These are phyloP conservation scores for Talaromyces nanjingensis DNA, from an alignment of 495 filamentous ascomycete genomes.

Conservation along the genomic window DNA sequence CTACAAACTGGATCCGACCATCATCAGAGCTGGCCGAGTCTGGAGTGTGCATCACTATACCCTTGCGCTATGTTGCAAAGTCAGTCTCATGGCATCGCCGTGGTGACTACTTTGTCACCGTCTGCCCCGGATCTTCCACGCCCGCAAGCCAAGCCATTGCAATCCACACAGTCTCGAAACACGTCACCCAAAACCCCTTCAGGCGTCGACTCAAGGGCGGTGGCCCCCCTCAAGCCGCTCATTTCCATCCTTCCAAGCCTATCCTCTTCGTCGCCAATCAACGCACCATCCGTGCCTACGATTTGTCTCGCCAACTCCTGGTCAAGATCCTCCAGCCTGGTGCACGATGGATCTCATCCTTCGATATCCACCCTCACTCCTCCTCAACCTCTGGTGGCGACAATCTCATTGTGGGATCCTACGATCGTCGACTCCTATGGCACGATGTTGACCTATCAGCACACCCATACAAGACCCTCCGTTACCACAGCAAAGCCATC, in stretches of 20 bases:
- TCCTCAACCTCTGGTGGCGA: slow-evolving; percentile 59
- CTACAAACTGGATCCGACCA: slow-evolving; percentile 79
- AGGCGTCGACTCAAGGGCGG: slow-evolving; percentile 64
- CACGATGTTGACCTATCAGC: slow-evolving; percentile 90
- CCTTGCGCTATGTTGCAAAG: slow-evolving; percentile 77
- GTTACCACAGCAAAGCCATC: slow-evolving; percentile 89
- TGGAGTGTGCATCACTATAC: slow-evolving; percentile 69
- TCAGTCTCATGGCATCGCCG: slow-evolving; percentile 91
- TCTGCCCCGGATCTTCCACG: slow-evolving; percentile 68
- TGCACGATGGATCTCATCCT: slow-evolving; percentile 87
- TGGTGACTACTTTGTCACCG: slow-evolving; percentile 90
- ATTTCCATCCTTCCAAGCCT: slow-evolving; percentile 89
- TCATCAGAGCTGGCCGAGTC: slow-evolving; percentile 62
- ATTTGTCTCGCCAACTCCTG: slow-evolving; percentile 80
- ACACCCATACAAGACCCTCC: slow-evolving; percentile 88
- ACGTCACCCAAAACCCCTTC: slow-evolving; percentile 92
- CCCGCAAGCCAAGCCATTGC: slow-evolving; percentile 66
- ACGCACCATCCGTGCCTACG: slow-evolving; percentile 83
- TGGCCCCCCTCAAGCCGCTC: slow-evolving; percentile 79
- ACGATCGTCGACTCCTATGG: slow-evolving; percentile 92
- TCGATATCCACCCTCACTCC: slow-evolving; percentile 78
- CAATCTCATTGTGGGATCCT: slow-evolving; percentile 87
- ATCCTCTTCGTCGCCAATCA: slow-evolving; percentile 95
- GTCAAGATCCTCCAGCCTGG: slow-evolving; percentile 89
- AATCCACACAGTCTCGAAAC: slow-evolving; percentile 92